phyloP scores from a whole-genome alignment of 108 stramenopile species.

The Cyclotella cryptica region DNA sequence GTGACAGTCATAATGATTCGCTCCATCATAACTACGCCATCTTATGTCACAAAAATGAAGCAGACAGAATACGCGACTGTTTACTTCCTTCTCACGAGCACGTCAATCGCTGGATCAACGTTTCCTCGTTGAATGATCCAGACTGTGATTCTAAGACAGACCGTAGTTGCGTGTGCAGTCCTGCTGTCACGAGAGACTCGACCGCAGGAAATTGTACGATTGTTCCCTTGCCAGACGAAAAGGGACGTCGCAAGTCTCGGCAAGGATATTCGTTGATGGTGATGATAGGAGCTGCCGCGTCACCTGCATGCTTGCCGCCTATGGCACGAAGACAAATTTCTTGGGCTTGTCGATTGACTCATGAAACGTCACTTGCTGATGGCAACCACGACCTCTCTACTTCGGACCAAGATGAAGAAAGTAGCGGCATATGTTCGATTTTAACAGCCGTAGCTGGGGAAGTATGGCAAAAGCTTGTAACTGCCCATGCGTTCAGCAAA shows the following conservation, averaged over 20 bases:
- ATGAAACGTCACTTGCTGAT: slow-evolving; percentile 16
- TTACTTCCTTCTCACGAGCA: slow-evolving; percentile 13
- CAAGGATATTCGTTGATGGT: slow-evolving; percentile 41
- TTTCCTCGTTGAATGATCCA: neutral
- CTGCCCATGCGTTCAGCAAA: slow-evolving; percentile 17
- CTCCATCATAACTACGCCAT: slow-evolving; percentile 32
- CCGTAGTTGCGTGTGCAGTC: too few species aligned
- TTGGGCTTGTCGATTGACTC: slow-evolving; percentile 54
- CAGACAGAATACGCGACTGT: slow-evolving; percentile 42
- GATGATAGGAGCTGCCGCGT: slow-evolving; percentile 16
- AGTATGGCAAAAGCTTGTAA: slow-evolving; percentile 30
- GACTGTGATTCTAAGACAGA: neutral
- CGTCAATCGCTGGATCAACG: slow-evolving; percentile 26
- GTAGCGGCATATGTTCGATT: slow-evolving; percentile 12
- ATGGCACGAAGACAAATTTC: slow-evolving; percentile 65
- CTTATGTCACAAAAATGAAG: slow-evolving; percentile 49
- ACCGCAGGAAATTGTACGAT: slow-evolving; percentile 15
- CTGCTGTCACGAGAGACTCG: neutral
- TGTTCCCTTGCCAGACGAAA: slow-evolving; percentile 36
- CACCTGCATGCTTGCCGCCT: slow-evolving; percentile 43
- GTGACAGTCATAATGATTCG: too few species aligned
- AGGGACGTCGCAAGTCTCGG: slow-evolving; percentile 40
- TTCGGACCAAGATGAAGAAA: slow-evolving; percentile 10
- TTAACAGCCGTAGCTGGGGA: slow-evolving; percentile 6
- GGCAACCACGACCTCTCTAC: neutral